A percentile compares a stretch with the other conserved stretches of the same genome.
Conservation (phyloP, 768 basidiomycete genomes). For the Termitomyces sp. region DNA sequence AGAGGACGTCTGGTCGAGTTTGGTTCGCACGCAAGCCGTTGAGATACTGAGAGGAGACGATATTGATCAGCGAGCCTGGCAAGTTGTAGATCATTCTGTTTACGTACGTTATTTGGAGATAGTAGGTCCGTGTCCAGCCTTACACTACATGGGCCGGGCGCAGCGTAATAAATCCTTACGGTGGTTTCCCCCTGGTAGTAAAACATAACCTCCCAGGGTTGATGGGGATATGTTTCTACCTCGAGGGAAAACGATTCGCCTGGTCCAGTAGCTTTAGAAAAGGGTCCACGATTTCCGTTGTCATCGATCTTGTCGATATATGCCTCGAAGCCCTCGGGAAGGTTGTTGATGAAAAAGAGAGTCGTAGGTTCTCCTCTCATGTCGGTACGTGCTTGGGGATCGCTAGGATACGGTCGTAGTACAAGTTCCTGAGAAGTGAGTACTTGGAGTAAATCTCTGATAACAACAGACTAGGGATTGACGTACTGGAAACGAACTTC, state of each 20-base stretch:
- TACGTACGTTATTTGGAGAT: neutral
- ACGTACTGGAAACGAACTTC: neutral
- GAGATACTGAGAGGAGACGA: neutral
- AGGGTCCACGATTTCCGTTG: neutral
- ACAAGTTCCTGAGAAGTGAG: neutral
- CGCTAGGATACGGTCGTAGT: neutral
- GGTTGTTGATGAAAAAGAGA: neutral
- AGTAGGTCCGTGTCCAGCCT: neutral
- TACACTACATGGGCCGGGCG: neutral
- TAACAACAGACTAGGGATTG: neutral
- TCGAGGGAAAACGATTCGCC: no score
- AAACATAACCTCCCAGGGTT: slow-evolving; percentile 8
- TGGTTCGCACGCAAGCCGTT: neutral
- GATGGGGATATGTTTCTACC: neutral
- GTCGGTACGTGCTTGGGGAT: neutral
- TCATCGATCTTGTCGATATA: neutral
- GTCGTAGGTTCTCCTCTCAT: neutral
- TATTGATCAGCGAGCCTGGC: neutral
- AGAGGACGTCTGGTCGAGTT: neutral
- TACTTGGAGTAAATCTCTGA: neutral
- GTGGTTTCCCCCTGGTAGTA: neutral
- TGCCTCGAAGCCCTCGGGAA: neutral
- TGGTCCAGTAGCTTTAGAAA: fast-evolving
- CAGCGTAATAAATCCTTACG: slow-evolving; percentile 2
- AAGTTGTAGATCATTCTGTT: neutral